These are phyloP conservation scores for Lathyrus oleraceus DNA, from an alignment of 306 rosid species.

Conservation along the genomic window DNA sequence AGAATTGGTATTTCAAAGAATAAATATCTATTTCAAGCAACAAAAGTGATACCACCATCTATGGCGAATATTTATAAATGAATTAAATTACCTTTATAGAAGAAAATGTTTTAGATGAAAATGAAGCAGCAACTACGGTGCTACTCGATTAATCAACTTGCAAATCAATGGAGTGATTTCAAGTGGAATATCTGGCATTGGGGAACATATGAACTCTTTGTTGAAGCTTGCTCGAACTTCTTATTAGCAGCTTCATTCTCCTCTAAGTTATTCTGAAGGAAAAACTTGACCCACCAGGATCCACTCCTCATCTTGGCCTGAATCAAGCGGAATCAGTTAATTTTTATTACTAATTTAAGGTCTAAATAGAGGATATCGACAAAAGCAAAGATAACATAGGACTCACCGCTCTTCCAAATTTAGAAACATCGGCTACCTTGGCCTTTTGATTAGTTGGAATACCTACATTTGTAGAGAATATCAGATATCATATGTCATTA, in stretches of 20 bases:
- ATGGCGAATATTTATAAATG: conserved; percentile 32
- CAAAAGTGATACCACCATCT: conserved; percentile 41
- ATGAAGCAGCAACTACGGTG: conserved; percentile 25
- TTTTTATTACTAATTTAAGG: neutral
- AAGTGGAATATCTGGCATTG: conserved; percentile 71
- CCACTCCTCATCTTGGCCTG: conserved; percentile 82
- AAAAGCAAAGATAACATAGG: conserved; percentile 3
- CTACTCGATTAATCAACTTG: conserved; percentile 6
- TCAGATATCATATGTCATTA: conserved; percentile 26
- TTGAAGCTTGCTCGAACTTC: conserved; percentile 60
- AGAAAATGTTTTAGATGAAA: conserved; percentile 31
- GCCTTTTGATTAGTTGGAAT: conserved; percentile 55
- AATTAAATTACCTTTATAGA: conserved; percentile 39
- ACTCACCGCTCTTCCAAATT: conserved; percentile 75
- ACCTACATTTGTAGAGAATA: conserved; percentile 46
- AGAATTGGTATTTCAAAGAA: conserved; percentile 42
- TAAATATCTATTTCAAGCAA: conserved; percentile 30
- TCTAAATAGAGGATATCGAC: neutral
- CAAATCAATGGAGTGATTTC: conserved; percentile 54
- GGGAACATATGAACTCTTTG: conserved; percentile 53
- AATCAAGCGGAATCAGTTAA: conserved; percentile 22
- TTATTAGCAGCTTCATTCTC: conserved; percentile 59
- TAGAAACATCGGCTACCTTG: conserved; percentile 69
- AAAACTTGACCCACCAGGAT: conserved; percentile 66
- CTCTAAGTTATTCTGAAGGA: conserved; percentile 57